Percentiles rank a stretch among this genome's conserved stretches.
Evolutionary conservation across 1,284 basidiomycete genomes (phyloP).

Genomic region (Malassezia japonica): DNA sequence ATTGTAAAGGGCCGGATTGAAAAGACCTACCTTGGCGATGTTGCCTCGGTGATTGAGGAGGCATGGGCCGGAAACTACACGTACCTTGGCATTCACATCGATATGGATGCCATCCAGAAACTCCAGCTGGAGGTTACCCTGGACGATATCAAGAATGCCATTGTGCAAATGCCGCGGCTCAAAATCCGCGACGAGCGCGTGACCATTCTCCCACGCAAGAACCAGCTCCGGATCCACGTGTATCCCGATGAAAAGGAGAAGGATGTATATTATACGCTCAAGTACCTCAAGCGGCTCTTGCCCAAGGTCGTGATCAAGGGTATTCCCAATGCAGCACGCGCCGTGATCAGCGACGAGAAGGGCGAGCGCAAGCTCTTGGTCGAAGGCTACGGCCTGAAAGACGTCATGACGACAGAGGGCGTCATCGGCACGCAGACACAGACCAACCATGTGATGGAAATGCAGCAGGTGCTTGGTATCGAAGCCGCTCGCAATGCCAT

Average conservation of each 20-base stretch:
- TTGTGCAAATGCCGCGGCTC: constrained; percentile 75
- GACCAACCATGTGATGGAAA: constrained; percentile 96
- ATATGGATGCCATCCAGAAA: constrained; percentile 76
- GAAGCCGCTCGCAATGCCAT: constrained; percentile 91
- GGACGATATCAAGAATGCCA: constrained; percentile 85
- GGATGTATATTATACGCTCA: constrained; percentile 44
- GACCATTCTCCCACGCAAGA: constrained; percentile 52
- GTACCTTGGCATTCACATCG: constrained; percentile 86
- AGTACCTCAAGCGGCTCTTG: constrained; percentile 42
- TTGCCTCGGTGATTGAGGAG: constrained; percentile 87
- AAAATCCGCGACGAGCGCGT: constrained; percentile 71
- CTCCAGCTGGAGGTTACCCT: constrained; percentile 88
- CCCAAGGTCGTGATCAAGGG: constrained; percentile 45
- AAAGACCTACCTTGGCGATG: constrained; percentile 85
- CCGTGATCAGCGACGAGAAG: constrained; percentile 47
- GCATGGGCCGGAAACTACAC: constrained; percentile 87
- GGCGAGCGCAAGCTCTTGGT: constrained; percentile 41
- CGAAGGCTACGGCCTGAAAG: constrained; percentile 88
- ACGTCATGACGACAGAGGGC: constrained; percentile 95
- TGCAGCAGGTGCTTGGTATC: constrained; percentile 85
- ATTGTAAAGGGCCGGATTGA: constrained; percentile 96
- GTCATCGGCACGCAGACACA: constrained; percentile 84
- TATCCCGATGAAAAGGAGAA: constrained; percentile 67
- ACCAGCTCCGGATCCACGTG: constrained; percentile 70
- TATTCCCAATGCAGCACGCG: constrained; percentile 37